phyloP scores from a whole-genome alignment of 306 rosid species.

The Medicago lupulina region DNA sequence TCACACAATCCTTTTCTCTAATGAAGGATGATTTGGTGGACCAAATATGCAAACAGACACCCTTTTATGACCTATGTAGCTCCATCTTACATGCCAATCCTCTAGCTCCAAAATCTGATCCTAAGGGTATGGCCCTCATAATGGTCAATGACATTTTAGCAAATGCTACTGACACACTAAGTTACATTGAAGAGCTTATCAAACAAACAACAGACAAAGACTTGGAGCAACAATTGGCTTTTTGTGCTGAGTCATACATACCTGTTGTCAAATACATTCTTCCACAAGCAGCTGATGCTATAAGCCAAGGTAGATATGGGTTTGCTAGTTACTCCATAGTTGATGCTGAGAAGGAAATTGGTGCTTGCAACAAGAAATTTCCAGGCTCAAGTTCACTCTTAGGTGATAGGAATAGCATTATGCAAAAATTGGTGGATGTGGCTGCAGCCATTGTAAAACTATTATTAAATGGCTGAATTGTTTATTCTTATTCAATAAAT shows the following conservation, averaged over 20 bases:
- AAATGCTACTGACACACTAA: slow-evolving; percentile 49
- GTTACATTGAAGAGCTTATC: slow-evolving; percentile 53
- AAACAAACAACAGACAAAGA: slow-evolving; percentile 52
- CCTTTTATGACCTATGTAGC: slow-evolving; percentile 59
- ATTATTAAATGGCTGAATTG: slow-evolving; percentile 51
- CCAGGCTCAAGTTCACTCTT: slow-evolving; percentile 55
- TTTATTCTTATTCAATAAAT: background rate
- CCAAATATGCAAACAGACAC: slow-evolving; percentile 59
- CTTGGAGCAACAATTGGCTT: slow-evolving; percentile 66
- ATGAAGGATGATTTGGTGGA: slow-evolving; percentile 44
- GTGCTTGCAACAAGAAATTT: slow-evolving; percentile 67
- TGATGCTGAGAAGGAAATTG: slow-evolving; percentile 73
- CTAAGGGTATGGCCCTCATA: slow-evolving; percentile 55
- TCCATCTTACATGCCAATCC: slow-evolving; percentile 57
- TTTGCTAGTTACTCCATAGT: slow-evolving; percentile 72
- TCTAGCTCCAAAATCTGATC: slow-evolving; percentile 47
- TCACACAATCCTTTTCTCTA: slow-evolving; percentile 42
- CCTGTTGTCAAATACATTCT: slow-evolving; percentile 77
- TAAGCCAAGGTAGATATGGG: slow-evolving; percentile 60
- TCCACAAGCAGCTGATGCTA: slow-evolving; percentile 82
- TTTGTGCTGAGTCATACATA: slow-evolving; percentile 80
- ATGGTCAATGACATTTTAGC: slow-evolving; percentile 52
- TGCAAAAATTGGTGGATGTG: slow-evolving; percentile 62
- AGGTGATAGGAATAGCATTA: slow-evolving; percentile 56
- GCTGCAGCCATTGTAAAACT: slow-evolving; percentile 67